These are phyloP conservation scores for Schizosaccharomyces cryophilus DNA, from an alignment of 805 yeast genomes.

Conservation along the genomic window DNA sequence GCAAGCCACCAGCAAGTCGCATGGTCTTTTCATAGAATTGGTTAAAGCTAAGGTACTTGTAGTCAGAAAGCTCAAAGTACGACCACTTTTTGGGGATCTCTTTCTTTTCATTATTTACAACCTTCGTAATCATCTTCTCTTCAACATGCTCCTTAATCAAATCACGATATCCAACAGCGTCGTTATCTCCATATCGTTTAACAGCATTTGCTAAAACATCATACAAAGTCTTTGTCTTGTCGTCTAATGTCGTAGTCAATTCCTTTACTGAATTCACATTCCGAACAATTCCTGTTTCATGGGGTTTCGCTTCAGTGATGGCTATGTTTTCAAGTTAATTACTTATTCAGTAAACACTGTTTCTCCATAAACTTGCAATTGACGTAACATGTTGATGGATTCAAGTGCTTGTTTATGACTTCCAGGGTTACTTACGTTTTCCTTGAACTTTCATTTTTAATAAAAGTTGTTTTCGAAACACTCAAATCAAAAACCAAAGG, in stretches of 20 bases:
- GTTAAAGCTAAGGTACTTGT: constrained; percentile 37
- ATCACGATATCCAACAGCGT: constrained; percentile 58
- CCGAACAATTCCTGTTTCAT: constrained; percentile 17
- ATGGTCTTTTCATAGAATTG: constrained; percentile 29
- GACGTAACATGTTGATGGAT: too few relatives aligned
- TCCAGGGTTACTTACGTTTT: constrained; percentile 6
- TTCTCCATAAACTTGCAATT: too few relatives aligned
- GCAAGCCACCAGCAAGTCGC: constrained; percentile 49
- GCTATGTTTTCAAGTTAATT: constrained; percentile 20
- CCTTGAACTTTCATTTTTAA: not conserved
- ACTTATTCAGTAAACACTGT: too few relatives aligned
- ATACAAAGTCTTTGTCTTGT: constrained; percentile 40
- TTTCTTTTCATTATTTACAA: constrained; percentile 49
- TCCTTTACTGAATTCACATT: constrained; percentile 4
- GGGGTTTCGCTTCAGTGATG: constrained; percentile 40
- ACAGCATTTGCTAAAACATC: constrained; percentile 45
- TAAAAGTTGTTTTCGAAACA: too few relatives aligned
- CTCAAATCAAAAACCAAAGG: too few relatives aligned
- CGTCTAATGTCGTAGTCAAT: constrained; percentile 22
- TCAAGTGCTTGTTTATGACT: too few relatives aligned
- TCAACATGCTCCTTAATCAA: constrained; percentile 52
- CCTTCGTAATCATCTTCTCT: constrained; percentile 44
- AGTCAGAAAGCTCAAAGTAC: constrained; percentile 55
- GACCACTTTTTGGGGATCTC: constrained; percentile 70
- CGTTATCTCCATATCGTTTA: constrained; percentile 26